These are phyloP conservation scores for Sparassis latifolia DNA, from an alignment of 1,284 basidiomycete genomes.

Conservation along the genomic window DNA sequence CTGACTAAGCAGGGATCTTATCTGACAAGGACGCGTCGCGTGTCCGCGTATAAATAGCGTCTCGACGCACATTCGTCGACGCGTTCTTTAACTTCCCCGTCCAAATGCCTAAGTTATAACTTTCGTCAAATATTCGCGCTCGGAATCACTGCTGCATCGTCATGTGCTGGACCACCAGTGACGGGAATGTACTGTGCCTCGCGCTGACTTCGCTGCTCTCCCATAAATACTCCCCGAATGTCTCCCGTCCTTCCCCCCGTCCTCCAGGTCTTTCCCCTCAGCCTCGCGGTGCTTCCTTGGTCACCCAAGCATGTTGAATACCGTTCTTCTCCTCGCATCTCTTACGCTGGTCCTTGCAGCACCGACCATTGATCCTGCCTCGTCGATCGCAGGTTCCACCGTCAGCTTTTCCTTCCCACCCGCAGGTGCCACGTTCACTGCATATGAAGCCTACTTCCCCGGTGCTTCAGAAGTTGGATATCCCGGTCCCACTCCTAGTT, in stretches of 20 bases:
- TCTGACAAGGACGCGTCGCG: no score
- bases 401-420: conserved; percentile 23
- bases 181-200: no score
- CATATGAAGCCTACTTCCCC: conserved; percentile 22
- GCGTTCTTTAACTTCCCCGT: no score
- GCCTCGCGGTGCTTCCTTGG: not conserved
- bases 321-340: not conserved
- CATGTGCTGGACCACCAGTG: no score
- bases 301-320: not conserved
- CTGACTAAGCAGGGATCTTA: no score
- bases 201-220: no score
- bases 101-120: no score
- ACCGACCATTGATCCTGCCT: conserved; percentile 8
- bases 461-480: conserved; percentile 21
- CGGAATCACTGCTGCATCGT: no score
- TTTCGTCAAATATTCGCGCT: no score
- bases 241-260: not conserved
- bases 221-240: conserved; percentile 3
- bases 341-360: conserved; percentile 2
- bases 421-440: conserved; percentile 16
- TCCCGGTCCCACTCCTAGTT: conserved; percentile 26
- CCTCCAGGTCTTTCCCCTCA: not conserved
- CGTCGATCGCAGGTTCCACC: conserved; percentile 22
- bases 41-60: no score
- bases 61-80: no score